Conservation (phyloP, 192 early-diverging fungal genomes). For the Gryganskiella cystojenkinii region DNA sequence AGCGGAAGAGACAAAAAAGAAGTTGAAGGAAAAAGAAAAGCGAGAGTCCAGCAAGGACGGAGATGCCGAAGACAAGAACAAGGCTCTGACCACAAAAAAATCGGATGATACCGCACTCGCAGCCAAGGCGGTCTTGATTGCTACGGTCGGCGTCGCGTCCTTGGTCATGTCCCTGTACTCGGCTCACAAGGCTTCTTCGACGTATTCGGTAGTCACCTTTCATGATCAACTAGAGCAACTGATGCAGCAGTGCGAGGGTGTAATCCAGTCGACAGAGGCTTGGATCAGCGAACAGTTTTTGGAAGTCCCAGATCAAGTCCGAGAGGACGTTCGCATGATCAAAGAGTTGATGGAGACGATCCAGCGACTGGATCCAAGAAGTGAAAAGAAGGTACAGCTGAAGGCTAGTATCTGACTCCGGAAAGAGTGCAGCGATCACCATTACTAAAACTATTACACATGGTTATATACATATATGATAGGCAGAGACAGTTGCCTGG, state of each 20-base stretch:
- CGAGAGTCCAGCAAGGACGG: background rate
- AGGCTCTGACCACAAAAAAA: constrained; percentile 10
- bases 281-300: constrained; percentile 60
- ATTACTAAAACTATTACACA: no score
- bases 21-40: constrained; percentile 18
- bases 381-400: constrained; percentile 52
- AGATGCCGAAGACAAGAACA: constrained; percentile 2
- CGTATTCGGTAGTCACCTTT: constrained; percentile 56
- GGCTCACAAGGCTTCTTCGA: constrained; percentile 55
- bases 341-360: constrained; percentile 54
- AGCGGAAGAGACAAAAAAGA: background rate
- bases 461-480: background rate
- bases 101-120: background rate
- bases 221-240: constrained; percentile 61
- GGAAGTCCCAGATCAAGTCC: constrained; percentile 52
- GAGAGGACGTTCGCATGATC: constrained; percentile 44
- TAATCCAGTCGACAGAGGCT: constrained; percentile 55
- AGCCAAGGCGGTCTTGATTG: constrained; percentile 12
- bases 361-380: constrained; percentile 55
- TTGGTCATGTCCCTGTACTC: constrained; percentile 58
- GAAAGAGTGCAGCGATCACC: no score
- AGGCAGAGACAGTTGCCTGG: constrained; percentile 51
- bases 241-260: constrained; percentile 50
- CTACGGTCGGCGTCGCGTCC: constrained; percentile 50
- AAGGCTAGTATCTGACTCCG: background rate